phyloP scores from a whole-genome alignment of 192 early-diverging fungal species.

The Pilaira anomala region DNA sequence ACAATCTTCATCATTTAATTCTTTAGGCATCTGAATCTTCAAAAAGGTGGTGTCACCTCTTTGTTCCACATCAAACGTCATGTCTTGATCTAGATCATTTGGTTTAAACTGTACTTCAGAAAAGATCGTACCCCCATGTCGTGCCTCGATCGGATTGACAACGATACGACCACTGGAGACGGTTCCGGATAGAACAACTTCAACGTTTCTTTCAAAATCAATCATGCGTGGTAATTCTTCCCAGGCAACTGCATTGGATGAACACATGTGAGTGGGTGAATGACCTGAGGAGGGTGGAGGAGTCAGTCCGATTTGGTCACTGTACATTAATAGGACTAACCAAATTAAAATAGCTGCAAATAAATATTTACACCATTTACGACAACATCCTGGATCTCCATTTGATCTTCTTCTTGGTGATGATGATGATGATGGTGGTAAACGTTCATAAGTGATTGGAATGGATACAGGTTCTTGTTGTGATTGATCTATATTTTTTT shows the following conservation, averaged over 20 bases:
- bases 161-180: background rate
- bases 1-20: background rate
- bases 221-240: background rate
- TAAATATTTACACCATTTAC: slow-evolving; percentile 10
- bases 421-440: too few species aligned
- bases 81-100: background rate
- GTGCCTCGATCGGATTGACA: background rate
- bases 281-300: background rate
- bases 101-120: slow-evolving; percentile 4
- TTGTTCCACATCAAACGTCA: background rate
- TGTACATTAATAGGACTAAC: slow-evolving; percentile 1
- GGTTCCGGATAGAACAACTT: background rate
- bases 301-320: background rate
- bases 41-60: background rate
- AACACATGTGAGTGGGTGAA: background rate
- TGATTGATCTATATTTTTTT: too few species aligned
- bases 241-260: background rate
- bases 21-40: background rate
- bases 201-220: slow-evolving; percentile 1
- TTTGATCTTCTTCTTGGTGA: too few species aligned
- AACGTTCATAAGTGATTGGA: too few species aligned
- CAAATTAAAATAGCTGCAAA: slow-evolving; percentile 6
- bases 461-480: too few species aligned
- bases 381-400: slow-evolving; percentile 4
- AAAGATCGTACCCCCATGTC: background rate